Evolutionary conservation across 139 green algal species (phyloP).

Genomic region (Edaphochlamys debaryana): DNA sequence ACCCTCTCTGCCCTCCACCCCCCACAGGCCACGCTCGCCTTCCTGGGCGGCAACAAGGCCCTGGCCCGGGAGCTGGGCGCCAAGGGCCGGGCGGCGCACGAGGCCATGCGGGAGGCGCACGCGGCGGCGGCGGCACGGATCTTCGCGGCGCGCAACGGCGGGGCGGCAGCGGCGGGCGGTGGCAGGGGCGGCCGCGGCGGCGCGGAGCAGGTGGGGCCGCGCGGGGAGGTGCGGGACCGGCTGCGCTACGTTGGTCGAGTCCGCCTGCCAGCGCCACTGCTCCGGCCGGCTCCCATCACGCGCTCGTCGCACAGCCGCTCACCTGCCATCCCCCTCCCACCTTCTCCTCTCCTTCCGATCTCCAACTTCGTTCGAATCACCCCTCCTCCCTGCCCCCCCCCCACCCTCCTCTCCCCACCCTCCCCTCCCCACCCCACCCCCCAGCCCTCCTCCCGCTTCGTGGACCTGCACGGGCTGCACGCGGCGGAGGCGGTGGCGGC

Average conservation of each 20-base stretch:
- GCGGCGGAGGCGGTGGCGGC: conserved; percentile 68
- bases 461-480: conserved; percentile 87
- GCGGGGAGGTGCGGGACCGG: not conserved
- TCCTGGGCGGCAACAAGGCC: conserved; percentile 74
- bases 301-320: no score
- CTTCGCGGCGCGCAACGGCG: not conserved
- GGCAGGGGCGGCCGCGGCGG: not conserved
- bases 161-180: not conserved
- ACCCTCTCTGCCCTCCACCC: no score
- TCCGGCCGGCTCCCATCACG: no score
- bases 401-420: no score
- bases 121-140: conserved; percentile 44
- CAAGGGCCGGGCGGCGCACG: conserved; percentile 65
- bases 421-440: no score
- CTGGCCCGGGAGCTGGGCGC: conserved; percentile 73
- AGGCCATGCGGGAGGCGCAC: conserved; percentile 77
- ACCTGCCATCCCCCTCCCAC: no score
- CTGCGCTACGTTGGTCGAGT: no score
- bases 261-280: no score
- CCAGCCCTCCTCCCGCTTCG: not conserved
- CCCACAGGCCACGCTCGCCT: conserved; percentile 77
- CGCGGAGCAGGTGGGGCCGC: not conserved
- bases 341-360: no score
- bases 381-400: no score
- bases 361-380: no score